Conservation (phyloP, 768 basidiomycete genomes). For the Amanita rimosa region DNA sequence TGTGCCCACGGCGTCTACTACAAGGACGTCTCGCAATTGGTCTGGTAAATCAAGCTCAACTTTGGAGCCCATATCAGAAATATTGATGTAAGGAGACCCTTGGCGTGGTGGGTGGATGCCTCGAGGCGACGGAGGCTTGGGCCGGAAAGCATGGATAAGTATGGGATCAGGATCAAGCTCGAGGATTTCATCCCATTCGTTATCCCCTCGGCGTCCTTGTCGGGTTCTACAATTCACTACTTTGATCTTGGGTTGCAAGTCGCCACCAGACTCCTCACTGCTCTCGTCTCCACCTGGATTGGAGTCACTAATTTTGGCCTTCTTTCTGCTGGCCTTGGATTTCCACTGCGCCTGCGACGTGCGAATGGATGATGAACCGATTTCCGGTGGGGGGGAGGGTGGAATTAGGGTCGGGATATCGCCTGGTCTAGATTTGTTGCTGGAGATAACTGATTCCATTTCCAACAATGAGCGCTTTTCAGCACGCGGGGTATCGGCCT, state of each 20-base stretch:
- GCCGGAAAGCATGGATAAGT: constrained; percentile 20
- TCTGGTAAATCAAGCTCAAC: constrained; percentile 55
- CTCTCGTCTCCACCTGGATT: constrained; percentile 13
- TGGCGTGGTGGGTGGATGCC: constrained; percentile 6
- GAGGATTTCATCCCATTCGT: constrained; percentile 16
- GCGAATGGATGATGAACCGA: constrained; percentile 12
- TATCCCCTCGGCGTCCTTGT: constrained; percentile 12
- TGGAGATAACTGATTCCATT: constrained; percentile 15
- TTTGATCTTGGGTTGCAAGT: constrained; percentile 16
- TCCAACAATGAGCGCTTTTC: constrained; percentile 32
- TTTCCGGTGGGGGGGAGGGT: constrained; percentile 54
- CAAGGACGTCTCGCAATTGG: constrained; percentile 51
- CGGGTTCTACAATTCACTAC: constrained; percentile 19
- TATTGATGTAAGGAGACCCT: constrained; percentile 8
- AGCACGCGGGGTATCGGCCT: constrained; percentile 5
- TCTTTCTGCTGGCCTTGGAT: constrained; percentile 38
- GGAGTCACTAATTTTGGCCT: constrained; percentile 27
- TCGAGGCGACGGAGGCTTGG: constrained; percentile 14
- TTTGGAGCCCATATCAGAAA: constrained; percentile 20
- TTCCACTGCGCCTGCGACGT: constrained; percentile 10
- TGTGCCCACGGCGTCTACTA: constrained; percentile 38
- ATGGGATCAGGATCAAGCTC: constrained; percentile 23
- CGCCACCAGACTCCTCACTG: constrained; percentile 18
- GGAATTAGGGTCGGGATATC: constrained; percentile 35
- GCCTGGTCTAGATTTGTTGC: constrained; percentile 9